phyloP scores from a whole-genome alignment of 2,329 filamentous ascomycete genomes.

The Trichoderma sp. region DNA sequence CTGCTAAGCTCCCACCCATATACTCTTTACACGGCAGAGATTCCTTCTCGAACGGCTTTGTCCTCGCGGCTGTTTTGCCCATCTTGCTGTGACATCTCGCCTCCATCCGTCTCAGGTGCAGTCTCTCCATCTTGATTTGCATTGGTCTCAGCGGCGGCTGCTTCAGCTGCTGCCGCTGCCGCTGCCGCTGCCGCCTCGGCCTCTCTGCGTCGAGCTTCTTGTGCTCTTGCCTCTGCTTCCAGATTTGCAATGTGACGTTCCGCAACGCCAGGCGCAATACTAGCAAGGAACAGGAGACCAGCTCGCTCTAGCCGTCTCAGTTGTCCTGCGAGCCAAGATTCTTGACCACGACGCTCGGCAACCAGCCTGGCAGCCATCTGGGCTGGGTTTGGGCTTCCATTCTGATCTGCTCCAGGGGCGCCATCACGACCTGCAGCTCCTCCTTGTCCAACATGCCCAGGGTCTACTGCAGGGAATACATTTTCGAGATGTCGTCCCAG shows the following conservation, averaged over 20 bases:
- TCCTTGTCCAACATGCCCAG: conserved; percentile 29
- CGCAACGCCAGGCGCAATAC: conserved; percentile 63
- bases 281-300: conserved; percentile 62
- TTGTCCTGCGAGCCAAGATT: conserved; percentile 39
- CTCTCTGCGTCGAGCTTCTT: conserved; percentile 43
- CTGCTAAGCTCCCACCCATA: not conserved
- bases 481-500: conserved; percentile 59
- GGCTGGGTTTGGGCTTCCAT: conserved; percentile 44
- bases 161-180: conserved; percentile 34
- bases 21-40: not conserved
- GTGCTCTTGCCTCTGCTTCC: conserved; percentile 50
- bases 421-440: conserved; percentile 27
- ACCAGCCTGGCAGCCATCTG: conserved; percentile 55
- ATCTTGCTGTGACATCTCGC: not conserved
- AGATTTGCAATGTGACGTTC: conserved; percentile 62
- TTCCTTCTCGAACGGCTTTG: conserved; percentile 1
- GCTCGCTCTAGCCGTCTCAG: conserved; percentile 58
- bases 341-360: conserved; percentile 34
- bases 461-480: conserved; percentile 52
- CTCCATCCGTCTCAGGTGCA: not conserved
- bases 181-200: conserved; percentile 41
- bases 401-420: conserved; percentile 28
- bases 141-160: conserved; percentile 22
- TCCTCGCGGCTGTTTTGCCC: not conserved
- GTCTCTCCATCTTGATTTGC: not conserved